Conservation (phyloP, 805 yeast genomes). For the Monosporozyma unispora region DNA sequence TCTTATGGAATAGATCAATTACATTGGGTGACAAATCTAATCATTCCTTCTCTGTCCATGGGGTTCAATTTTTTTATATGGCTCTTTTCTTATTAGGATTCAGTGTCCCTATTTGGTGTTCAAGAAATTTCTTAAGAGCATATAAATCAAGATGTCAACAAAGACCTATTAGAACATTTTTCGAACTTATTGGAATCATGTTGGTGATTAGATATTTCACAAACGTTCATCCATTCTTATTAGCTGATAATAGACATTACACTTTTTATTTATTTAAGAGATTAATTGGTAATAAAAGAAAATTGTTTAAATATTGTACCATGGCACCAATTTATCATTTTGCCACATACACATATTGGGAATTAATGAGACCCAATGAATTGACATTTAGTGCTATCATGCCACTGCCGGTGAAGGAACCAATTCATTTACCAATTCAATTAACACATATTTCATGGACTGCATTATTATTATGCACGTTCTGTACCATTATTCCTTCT, state of each 20-base stretch:
- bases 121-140: slow-evolving; percentile 32
- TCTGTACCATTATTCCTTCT: slow-evolving; percentile 68
- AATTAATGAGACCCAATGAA: slow-evolving; percentile 30
- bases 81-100: slow-evolving; percentile 52
- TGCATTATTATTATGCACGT: slow-evolving; percentile 43
- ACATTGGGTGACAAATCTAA: slow-evolving; percentile 88
- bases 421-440: slow-evolving; percentile 32
- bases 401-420: slow-evolving; percentile 32
- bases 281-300: slow-evolving; percentile 40
- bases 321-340: slow-evolving; percentile 69
- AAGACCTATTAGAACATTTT: slow-evolving; percentile 23
- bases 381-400: slow-evolving; percentile 30
- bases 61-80: slow-evolving; percentile 79
- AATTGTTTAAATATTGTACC: slow-evolving; percentile 38
- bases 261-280: slow-evolving; percentile 77
- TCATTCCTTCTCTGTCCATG: slow-evolving; percentile 62
- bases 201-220: slow-evolving; percentile 51
- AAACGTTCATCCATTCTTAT: slow-evolving; percentile 75
- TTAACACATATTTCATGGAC: slow-evolving; percentile 40
- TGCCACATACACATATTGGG: slow-evolving; percentile 31
- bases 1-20: slow-evolving; percentile 67
- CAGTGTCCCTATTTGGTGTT: slow-evolving; percentile 67
- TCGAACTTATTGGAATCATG: slow-evolving; percentile 34
- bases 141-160: slow-evolving; percentile 31
- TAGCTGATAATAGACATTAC: slow-evolving; percentile 92